These are phyloP conservation scores for Furculomyces boomerangus DNA, from an alignment of 371 early-diverging fungal genomes.

Conservation along the genomic window DNA sequence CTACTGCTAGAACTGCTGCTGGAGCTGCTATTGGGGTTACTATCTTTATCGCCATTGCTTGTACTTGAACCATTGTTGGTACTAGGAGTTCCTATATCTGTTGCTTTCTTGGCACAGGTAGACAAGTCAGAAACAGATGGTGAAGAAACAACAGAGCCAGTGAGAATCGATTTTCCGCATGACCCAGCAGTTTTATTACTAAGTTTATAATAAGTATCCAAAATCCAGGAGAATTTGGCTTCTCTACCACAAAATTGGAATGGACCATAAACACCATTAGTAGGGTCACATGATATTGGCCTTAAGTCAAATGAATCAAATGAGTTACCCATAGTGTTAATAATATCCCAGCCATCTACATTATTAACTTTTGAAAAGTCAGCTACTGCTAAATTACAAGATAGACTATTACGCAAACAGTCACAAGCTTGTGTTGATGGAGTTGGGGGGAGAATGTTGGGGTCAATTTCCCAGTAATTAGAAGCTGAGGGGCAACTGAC, in stretches of 20 bases:
- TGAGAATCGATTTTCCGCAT: neutral
- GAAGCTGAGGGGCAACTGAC: conserved; percentile 32
- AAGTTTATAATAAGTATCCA: conserved; percentile 13
- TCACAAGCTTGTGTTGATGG: conserved; percentile 16
- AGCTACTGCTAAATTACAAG: neutral
- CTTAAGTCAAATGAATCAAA: conserved; percentile 15
- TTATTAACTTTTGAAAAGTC: conserved; percentile 3
- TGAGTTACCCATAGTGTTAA: conserved; percentile 9
- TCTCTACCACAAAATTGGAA: conserved; percentile 10
- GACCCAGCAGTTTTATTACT: conserved; percentile 6
- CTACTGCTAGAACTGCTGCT: neutral
- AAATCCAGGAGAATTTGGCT: conserved; percentile 18
- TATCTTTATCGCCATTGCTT: neutral
- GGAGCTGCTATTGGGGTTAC: neutral
- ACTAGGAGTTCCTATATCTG: conserved; percentile 1
- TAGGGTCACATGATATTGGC: conserved; percentile 11
- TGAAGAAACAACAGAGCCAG: neutral
- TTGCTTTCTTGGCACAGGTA: conserved; percentile 12
- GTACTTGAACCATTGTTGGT: neutral
- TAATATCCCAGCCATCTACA: conserved; percentile 8
- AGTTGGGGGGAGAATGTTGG: conserved; percentile 36
- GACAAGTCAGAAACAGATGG: conserved; percentile 9
- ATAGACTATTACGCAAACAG: neutral
- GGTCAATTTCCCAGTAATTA: conserved; percentile 37
- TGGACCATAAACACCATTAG: conserved; percentile 16